Conservation (phyloP, 2,329 filamentous ascomycete genomes). For the Ceratocystiopsis brevicomis region DNA sequence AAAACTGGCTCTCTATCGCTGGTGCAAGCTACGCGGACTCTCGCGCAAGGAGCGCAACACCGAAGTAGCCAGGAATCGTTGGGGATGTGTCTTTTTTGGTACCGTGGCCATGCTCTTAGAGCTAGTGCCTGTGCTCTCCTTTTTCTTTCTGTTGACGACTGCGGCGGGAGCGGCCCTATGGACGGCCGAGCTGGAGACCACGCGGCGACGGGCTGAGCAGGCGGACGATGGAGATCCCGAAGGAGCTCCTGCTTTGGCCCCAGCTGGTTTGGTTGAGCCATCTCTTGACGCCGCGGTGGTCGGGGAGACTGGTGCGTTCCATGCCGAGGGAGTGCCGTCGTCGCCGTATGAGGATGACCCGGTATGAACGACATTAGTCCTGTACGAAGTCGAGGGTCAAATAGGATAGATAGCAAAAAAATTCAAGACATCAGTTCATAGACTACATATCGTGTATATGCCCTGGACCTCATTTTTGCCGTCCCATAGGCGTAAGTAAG, state of each 20-base stretch:
- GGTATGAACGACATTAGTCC: slow-evolving; percentile 3
- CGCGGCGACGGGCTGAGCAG: slow-evolving; percentile 15
- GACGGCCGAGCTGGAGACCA: slow-evolving; percentile 59
- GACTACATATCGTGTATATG: too few species aligned
- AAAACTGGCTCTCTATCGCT: slow-evolving; percentile 78
- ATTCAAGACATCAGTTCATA: too few species aligned
- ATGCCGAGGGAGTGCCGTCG: neutral
- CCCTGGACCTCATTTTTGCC: neutral
- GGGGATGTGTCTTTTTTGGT: slow-evolving; percentile 90
- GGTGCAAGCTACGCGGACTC: slow-evolving; percentile 64
- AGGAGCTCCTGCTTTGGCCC: too few species aligned
- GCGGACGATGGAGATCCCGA: neutral
- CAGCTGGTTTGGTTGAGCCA: too few species aligned
- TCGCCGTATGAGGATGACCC: slow-evolving; percentile 11
- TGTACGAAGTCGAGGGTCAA: too few species aligned
- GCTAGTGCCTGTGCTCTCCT: slow-evolving; percentile 76
- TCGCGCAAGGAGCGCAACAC: slow-evolving; percentile 53
- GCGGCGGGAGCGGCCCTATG: slow-evolving; percentile 73
- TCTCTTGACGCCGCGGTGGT: too few species aligned
- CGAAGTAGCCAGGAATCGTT: slow-evolving; percentile 46
- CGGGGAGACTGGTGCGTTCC: neutral
- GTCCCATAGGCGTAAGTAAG: too few species aligned
- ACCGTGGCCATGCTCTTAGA: slow-evolving; percentile 58
- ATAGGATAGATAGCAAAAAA: too few species aligned
- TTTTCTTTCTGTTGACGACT: slow-evolving; percentile 82